phyloP scores from a whole-genome alignment of 2,329 filamentous ascomycete genomes.

The Lasiodiplodia hormozganensis region DNA sequence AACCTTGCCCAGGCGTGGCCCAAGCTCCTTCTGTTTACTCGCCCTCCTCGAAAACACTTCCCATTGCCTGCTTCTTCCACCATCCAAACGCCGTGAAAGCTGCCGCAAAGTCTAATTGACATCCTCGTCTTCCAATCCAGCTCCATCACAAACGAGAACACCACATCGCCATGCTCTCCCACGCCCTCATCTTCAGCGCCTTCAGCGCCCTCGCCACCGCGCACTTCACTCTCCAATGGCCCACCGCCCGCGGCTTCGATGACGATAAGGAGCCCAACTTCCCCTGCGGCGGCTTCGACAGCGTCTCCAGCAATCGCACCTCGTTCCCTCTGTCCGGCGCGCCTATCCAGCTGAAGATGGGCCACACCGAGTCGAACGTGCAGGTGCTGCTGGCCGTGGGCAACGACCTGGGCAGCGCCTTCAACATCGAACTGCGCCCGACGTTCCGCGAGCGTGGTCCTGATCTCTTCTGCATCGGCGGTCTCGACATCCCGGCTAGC shows the following conservation, averaged over 20 bases:
- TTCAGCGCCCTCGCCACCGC: conserved; percentile 55
- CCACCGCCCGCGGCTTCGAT: conserved; percentile 57
- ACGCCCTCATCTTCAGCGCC: not conserved
- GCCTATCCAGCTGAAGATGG: conserved; percentile 59
- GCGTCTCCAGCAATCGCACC: conserved; percentile 53
- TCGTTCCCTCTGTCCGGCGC: conserved; percentile 57
- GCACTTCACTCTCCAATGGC: conserved; percentile 64
- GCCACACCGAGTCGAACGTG: conserved; percentile 60
- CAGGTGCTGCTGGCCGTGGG: conserved; percentile 62
- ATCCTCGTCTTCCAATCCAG: not conserved
- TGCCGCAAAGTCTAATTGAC: not conserved
- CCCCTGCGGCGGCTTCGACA: conserved; percentile 60
- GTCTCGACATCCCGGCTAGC: conserved; percentile 60
- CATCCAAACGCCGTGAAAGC: not conserved
- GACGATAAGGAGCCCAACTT: conserved; percentile 55
- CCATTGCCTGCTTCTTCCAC: not conserved
- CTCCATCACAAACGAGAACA: not conserved
- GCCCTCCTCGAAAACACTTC: not conserved
- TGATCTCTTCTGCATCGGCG: conserved; percentile 71
- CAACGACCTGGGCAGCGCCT: conserved; percentile 63
- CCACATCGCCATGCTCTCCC: conserved; percentile 40
- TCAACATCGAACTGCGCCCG: conserved; percentile 72
- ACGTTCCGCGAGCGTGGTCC: conserved; percentile 66
- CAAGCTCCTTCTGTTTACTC: conserved; percentile 8
- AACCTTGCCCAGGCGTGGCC: not conserved